These are phyloP conservation scores for Chlamydomonas incerta DNA, from an alignment of 139 green algal species.

Conservation along the genomic window DNA sequence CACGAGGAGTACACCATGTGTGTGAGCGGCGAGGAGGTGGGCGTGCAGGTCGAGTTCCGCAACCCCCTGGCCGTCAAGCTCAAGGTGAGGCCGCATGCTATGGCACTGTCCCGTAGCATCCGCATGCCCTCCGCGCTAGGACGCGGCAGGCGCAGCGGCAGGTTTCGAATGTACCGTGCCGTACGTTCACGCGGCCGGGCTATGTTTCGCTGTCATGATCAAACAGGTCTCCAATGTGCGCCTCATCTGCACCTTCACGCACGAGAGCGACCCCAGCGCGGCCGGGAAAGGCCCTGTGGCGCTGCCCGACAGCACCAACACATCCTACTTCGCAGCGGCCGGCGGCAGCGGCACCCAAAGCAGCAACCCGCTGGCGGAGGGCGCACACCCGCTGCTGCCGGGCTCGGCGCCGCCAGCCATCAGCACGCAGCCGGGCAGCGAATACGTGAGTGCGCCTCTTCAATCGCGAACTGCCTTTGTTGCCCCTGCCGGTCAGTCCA, in stretches of 20 bases:
- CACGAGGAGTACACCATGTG: conserved; percentile 60
- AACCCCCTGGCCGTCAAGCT: conserved; percentile 87
- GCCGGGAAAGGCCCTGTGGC: background rate
- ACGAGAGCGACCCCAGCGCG: background rate
- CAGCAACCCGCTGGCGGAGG: background rate
- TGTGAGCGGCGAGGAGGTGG: conserved; percentile 79
- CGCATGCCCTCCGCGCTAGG: no score
- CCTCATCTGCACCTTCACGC: conserved; percentile 73
- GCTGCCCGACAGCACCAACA: no score
- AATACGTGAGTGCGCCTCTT: background rate
- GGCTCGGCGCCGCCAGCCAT: background rate
- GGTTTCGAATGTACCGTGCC: no score
- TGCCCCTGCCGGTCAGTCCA: no score
- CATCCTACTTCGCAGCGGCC: no score
- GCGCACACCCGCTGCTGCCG: conserved; percentile 13
- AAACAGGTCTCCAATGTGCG: conserved; percentile 61
- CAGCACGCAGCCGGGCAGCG: background rate
- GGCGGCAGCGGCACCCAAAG: no score
- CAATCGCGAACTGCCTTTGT: no score
- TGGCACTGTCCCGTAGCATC: background rate
- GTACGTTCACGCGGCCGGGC: no score
- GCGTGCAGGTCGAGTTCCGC: conserved; percentile 76
- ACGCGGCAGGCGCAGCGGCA: no score
- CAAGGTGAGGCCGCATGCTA: conserved; percentile 39
- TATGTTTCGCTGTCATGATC: no score